phyloP scores from a whole-genome alignment of 345 rosid genomes.

The Murraya koenigii region DNA sequence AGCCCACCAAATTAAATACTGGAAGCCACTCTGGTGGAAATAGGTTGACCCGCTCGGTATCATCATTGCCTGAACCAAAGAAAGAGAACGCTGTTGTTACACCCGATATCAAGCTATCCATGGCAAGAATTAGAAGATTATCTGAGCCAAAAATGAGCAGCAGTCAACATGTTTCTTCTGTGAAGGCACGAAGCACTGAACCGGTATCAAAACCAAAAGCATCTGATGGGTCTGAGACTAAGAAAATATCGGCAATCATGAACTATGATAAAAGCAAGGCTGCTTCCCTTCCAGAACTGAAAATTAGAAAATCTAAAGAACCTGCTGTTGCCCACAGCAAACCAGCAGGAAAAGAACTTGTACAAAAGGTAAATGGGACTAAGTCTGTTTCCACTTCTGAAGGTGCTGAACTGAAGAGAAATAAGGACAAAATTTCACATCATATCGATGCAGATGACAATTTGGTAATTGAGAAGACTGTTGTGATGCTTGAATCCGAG shows the following conservation, averaged over 20 bases:
- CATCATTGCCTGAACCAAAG: constrained; percentile 62
- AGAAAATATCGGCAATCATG: constrained; percentile 77
- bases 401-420: constrained; percentile 31
- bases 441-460: constrained; percentile 54
- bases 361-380: constrained; percentile 28
- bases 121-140: constrained; percentile 70
- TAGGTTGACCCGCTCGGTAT: constrained; percentile 52
- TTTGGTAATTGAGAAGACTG: constrained; percentile 62
- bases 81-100: constrained; percentile 40
- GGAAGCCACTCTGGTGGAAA: constrained; percentile 53
- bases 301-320: constrained; percentile 46
- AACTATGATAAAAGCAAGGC: constrained; percentile 74
- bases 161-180: constrained; percentile 41
- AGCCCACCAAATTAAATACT: constrained; percentile 45
- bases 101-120: constrained; percentile 55
- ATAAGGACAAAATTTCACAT: constrained; percentile 29
- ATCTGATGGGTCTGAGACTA: constrained; percentile 51
- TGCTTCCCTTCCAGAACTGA: constrained; percentile 80
- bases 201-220: constrained; percentile 41
- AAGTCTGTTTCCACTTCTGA: constrained; percentile 31
- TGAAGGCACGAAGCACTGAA: constrained; percentile 43
- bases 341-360: constrained; percentile 30
- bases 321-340: constrained; percentile 32
- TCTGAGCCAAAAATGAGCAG: constrained; percentile 68
- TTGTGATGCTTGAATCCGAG: constrained; percentile 65